Percentiles rank a stretch among this genome's conserved stretches.
These are phyloP conservation scores for Solanum bukasovii DNA, from an alignment of 257 asterid genomes.

Conservation along the genomic window DNA sequence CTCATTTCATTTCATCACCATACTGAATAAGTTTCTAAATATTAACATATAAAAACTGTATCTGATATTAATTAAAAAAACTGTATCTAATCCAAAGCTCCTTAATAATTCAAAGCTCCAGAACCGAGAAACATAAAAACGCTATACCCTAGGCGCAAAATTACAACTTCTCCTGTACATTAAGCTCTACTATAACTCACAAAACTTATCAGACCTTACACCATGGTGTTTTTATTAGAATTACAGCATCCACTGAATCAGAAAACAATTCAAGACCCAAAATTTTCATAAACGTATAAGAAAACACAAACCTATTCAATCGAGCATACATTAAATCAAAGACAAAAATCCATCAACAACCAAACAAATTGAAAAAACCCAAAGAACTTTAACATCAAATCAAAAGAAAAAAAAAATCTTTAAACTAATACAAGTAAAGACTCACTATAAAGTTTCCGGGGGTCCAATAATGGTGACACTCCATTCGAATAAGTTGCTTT, in stretches of 20 bases:
- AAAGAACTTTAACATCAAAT: not conserved
- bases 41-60: not conserved
- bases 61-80: not conserved
- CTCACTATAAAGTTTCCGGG: conserved; percentile 93
- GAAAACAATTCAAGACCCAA: not conserved
- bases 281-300: not conserved
- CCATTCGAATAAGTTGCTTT: conserved; percentile 86
- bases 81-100: not conserved
- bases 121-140: not conserved
- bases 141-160: not conserved
- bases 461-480: conserved; percentile 95
- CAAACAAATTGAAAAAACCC: not conserved
- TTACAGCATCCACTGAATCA: not conserved
- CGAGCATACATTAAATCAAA: not conserved
- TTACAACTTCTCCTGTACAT: not conserved
- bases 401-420: not conserved
- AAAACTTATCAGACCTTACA: not conserved
- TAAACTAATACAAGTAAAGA: not conserved
- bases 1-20: not conserved
- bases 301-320: not conserved
- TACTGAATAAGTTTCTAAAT: not conserved
- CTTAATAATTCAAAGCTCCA: not conserved
- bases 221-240: not conserved
- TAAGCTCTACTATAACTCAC: not conserved
- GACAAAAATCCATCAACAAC: not conserved